Evolutionary conservation across 768 basidiomycete species (phyloP).

Genomic region (Suillus sp.): DNA sequence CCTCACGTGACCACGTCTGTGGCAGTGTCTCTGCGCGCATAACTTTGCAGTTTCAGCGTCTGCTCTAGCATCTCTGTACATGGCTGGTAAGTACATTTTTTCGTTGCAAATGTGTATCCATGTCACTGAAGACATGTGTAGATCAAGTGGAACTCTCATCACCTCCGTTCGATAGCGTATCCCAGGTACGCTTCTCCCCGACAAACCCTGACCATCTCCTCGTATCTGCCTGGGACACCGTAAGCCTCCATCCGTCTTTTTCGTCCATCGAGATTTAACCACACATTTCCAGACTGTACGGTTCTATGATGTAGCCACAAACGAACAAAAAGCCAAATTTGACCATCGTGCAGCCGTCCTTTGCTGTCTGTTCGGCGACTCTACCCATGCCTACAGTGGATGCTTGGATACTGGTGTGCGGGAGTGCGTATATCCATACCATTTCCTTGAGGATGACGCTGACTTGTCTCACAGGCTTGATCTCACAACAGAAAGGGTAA

Average conservation of each 20-base stretch:
- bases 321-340: slow-evolving; percentile 77
- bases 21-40: slow-evolving; percentile 4
- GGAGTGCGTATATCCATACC: slow-evolving; percentile 54
- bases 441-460: background rate
- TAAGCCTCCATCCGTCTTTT: slow-evolving; percentile 27
- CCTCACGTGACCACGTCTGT: background rate
- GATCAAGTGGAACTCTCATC: slow-evolving; percentile 53
- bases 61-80: background rate
- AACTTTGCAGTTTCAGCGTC: background rate
- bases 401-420: slow-evolving; percentile 84
- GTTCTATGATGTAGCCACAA: slow-evolving; percentile 54
- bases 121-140: background rate
- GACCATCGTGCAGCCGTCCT: slow-evolving; percentile 89
- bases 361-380: slow-evolving; percentile 74
- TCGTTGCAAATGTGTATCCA: background rate
- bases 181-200: slow-evolving; percentile 80
- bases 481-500: slow-evolving; percentile 68
- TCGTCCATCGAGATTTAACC: slow-evolving; percentile 36
- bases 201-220: slow-evolving; percentile 76
- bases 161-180: slow-evolving; percentile 85
- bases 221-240: slow-evolving; percentile 90
- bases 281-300: slow-evolving; percentile 57
- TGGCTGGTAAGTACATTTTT: background rate
- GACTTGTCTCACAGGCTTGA: slow-evolving; percentile 58
- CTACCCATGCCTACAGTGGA: slow-evolving; percentile 74